Evolutionary conservation across 2,329 filamentous ascomycete genomes (phyloP).

Genomic region (Calonectria fujianensis): DNA sequence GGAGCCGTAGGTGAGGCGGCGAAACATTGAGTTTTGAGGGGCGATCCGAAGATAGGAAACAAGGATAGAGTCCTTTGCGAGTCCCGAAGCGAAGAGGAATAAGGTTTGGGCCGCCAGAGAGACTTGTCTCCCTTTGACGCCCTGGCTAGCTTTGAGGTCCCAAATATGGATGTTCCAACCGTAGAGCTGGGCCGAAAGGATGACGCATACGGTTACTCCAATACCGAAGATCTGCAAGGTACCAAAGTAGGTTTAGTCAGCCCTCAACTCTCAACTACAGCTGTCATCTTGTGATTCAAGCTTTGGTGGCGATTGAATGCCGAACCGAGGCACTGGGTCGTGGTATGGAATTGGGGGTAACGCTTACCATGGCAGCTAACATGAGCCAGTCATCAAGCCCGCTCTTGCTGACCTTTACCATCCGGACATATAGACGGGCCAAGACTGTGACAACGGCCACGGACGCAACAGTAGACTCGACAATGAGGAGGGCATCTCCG

Average conservation of each 20-base stretch:
- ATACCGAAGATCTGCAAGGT: constrained; percentile 58
- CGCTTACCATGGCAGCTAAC: constrained; percentile 61
- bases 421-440: constrained; percentile 62
- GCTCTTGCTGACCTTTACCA: constrained; percentile 57
- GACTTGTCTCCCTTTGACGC: constrained; percentile 59
- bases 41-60: constrained; percentile 64
- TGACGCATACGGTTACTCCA: constrained; percentile 59
- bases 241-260: constrained; percentile 38
- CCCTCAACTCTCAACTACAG: not conserved
- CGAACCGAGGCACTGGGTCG: constrained; percentile 36
- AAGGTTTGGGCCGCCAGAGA: constrained; percentile 64
- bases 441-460: constrained; percentile 59
- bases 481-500: constrained; percentile 61
- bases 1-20: constrained; percentile 55
- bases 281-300: not conserved
- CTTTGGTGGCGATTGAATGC: not conserved
- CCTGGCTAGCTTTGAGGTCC: constrained; percentile 57
- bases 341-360: not conserved
- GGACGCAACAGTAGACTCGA: constrained; percentile 60
- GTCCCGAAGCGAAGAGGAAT: constrained; percentile 62
- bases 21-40: constrained; percentile 57
- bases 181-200: constrained; percentile 59
- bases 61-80: constrained; percentile 64
- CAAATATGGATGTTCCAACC: constrained; percentile 64
- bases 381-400: constrained; percentile 66